These are phyloP conservation scores for Colletotrichum agaves DNA, from an alignment of 2,329 filamentous ascomycete genomes.

Conservation along the genomic window DNA sequence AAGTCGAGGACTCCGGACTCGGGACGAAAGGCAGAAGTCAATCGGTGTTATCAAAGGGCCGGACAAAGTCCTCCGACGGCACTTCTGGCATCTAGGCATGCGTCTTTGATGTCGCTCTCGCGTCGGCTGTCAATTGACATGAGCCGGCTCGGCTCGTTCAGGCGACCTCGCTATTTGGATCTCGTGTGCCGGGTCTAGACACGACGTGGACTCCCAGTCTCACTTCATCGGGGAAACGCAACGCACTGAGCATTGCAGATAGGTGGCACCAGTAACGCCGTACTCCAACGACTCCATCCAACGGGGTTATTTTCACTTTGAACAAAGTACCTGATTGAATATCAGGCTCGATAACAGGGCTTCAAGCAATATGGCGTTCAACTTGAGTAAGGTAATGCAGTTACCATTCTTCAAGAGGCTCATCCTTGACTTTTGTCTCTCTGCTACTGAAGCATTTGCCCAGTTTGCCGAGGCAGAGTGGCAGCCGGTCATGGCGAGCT, in stretches of 20 bases:
- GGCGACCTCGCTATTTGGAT: conserved; percentile 31
- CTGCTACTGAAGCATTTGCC: conserved; percentile 19
- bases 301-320: not conserved
- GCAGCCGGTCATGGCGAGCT: not conserved
- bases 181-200: conserved; percentile 21
- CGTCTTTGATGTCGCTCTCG: not conserved
- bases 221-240: not conserved
- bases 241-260: not conserved
- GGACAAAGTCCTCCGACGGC: not conserved
- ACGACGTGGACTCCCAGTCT: too few species aligned
- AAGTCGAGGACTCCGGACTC: conserved; percentile 2
- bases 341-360: too few species aligned
- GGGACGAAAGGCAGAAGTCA: too few species aligned
- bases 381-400: too few species aligned
- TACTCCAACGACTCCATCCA: not conserved
- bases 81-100: conserved; percentile 18
- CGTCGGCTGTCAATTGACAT: not conserved
- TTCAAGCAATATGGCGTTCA: too few species aligned
- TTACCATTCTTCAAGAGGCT: not conserved
- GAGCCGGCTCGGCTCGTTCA: not conserved
- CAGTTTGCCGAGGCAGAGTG: conserved; percentile 24
- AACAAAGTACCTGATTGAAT: too few species aligned
- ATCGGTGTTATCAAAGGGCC: too few species aligned
- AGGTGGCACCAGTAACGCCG: not conserved
- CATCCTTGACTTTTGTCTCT: not conserved